Evolutionary conservation across 2,329 filamentous ascomycete genomes (phyloP).

Genomic region (Penicillium sp.): DNA sequence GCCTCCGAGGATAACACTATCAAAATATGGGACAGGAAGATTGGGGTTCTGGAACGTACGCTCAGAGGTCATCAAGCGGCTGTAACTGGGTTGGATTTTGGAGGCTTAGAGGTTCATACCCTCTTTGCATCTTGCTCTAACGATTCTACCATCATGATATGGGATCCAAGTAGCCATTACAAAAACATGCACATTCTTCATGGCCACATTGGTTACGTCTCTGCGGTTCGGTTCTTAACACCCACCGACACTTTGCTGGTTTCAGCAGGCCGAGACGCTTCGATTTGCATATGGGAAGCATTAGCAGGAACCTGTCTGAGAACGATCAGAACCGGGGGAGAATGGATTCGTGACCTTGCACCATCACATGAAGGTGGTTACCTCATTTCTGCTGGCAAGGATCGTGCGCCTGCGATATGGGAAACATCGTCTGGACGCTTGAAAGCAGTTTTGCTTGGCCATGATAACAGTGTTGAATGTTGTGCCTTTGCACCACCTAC

Average conservation of each 20-base stretch:
- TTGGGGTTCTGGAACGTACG: slow-evolving; percentile 80
- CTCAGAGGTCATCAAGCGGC: slow-evolving; percentile 83
- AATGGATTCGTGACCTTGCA: too few species aligned
- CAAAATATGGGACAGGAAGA: slow-evolving; percentile 89
- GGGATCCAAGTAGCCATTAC: slow-evolving; percentile 83
- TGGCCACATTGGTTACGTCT: slow-evolving; percentile 83
- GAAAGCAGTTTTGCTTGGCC: slow-evolving; percentile 81
- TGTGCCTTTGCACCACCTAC: slow-evolving; percentile 79
- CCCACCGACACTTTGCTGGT: slow-evolving; percentile 79
- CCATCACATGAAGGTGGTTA: slow-evolving; percentile 81
- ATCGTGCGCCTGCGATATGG: slow-evolving; percentile 55
- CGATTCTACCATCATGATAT: slow-evolving; percentile 83
- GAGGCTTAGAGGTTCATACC: slow-evolving; percentile 73
- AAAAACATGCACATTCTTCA: slow-evolving; percentile 88
- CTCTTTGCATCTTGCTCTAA: slow-evolving; percentile 76
- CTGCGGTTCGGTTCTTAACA: slow-evolving; percentile 78
- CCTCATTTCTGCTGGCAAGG: slow-evolving; percentile 75
- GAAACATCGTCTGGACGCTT: slow-evolving; percentile 5
- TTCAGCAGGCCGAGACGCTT: slow-evolving; percentile 78
- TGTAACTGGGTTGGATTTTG: slow-evolving; percentile 80
- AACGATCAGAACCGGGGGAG: too few species aligned
- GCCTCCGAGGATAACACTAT: slow-evolving; percentile 85
- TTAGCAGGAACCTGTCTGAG: too few species aligned
- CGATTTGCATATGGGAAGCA: too few species aligned
- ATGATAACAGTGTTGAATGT: slow-evolving; percentile 83